A percentile compares a stretch with the other conserved stretches of the same genome.
phyloP scores from a whole-genome alignment of 352 stramenopile species.

The Phytophthora capsici region DNA sequence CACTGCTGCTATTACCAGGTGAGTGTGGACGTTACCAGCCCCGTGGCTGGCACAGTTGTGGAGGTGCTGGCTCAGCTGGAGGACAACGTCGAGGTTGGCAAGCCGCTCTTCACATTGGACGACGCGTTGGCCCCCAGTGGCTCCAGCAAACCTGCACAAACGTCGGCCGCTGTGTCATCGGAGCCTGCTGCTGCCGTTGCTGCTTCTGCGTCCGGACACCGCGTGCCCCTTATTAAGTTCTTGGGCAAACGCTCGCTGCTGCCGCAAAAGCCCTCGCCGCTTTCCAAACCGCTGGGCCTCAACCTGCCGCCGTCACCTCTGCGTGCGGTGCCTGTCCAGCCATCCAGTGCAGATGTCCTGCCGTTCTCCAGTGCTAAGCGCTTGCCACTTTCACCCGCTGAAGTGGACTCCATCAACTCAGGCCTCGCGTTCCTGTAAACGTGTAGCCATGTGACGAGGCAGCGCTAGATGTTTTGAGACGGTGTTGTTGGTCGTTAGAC shows the following conservation, averaged over 20 bases:
- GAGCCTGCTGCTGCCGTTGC: conserved; percentile 30
- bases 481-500: conserved; percentile 1
- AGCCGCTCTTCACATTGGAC: conserved; percentile 94
- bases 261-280: conserved; percentile 42
- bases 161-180: conserved; percentile 35
- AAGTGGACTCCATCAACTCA: conserved; percentile 85
- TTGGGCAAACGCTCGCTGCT: conserved; percentile 77
- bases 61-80: conserved; percentile 95
- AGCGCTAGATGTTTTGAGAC: too few relatives aligned
- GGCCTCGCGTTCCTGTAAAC: conserved; percentile 76
- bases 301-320: conserved; percentile 24
- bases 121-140: conserved; percentile 57
- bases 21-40: conserved; percentile 92
- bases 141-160: conserved; percentile 26
- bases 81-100: conserved; percentile 96
- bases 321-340: conserved; percentile 42
- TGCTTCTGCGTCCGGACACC: conserved; percentile 34
- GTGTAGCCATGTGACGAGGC: conserved; percentile 10
- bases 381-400: conserved; percentile 63
- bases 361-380: conserved; percentile 71
- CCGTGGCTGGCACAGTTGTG: conserved; percentile 91
- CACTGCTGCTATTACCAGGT: conserved; percentile 44
- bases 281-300: conserved; percentile 27
- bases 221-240: conserved; percentile 73
- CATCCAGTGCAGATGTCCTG: conserved; percentile 69